Base-by-base conservation (phyloP, 2,329 filamentous ascomycete genomes). In the Mycogone perniciosa region DNA sequence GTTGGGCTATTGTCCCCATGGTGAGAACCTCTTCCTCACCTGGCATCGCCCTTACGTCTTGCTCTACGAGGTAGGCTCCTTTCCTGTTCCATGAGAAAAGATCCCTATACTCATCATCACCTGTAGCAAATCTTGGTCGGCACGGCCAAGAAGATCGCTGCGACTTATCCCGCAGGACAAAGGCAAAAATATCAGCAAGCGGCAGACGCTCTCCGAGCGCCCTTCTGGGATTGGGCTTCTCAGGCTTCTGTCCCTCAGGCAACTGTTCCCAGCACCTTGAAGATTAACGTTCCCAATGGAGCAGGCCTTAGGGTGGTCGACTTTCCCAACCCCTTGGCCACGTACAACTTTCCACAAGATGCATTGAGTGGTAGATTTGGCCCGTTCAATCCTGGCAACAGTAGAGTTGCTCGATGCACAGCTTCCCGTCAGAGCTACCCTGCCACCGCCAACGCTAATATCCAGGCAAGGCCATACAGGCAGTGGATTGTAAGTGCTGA, bases 41-140 rank as follows among this genome's bases (percentile, higher is more conserved):
- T 82, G 77, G 80, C 80, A 84, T 61, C 75, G 79, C 5, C 73
- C 77, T 4, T 82, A 77, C 52, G 59, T 80, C 39, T 66, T 73
- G 6, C 67, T 82, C 5, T 81, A 70, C 50, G 80, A 83, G 69
- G 76, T 78, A 63, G 8, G 63, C 52, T 11, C 33, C 20, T 30
- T 13, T 41, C 29, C 34, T 26, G 13, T 6, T 31, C 27, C 31
- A 29, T 33, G 13, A 31, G n/a, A 30, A 31, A 26, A 4, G 13
- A 7, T 6, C 13, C 9, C 9, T 31, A 7, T 37, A 59, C 63
- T 13, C 20, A 20, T 20, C 20, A 52, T 50, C 27, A 10, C 26
- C 11, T 29, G n/a, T 51, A 80, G 77, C 79, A 83, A 75, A 60
- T 68, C 10, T 66, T 83, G 5, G 74, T 75, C 29, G 57, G 63